These are phyloP conservation scores for Thinopyrum elongatum DNA, from an alignment of 176 grass and related monocot species.

Conservation along the genomic window DNA sequence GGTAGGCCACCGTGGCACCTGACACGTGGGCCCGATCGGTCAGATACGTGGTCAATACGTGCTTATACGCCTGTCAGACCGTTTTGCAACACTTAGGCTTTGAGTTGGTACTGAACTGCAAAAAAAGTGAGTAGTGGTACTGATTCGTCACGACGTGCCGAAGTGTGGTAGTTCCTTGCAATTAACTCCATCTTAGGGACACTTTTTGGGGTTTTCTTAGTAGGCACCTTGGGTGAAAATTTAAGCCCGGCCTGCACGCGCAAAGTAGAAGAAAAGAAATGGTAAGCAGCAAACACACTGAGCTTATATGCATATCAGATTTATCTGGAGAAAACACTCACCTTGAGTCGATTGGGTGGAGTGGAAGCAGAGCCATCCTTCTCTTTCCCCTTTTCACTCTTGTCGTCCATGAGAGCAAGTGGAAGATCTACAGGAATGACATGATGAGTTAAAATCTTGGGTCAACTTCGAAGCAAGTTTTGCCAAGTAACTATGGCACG, in stretches of 20 bases:
- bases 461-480: neutral
- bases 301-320: neutral
- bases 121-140: too few species aligned
- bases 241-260: constrained; percentile 18
- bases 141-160: too few species aligned
- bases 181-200: too few species aligned
- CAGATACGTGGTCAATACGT: too few species aligned
- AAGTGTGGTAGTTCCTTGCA: too few species aligned
- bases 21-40: too few species aligned
- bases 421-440: neutral
- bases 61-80: too few species aligned
- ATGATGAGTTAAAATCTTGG: neutral
- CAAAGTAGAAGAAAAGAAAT: neutral
- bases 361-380: constrained; percentile 18
- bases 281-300: neutral
- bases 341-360: neutral
- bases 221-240: constrained; percentile 26
- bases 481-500: neutral
- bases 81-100: too few species aligned
- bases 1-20: too few species aligned
- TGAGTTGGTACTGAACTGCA: too few species aligned
- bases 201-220: constrained; percentile 9
- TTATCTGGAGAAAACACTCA: neutral
- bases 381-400: constrained; percentile 7
- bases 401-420: constrained; percentile 31